A percentile compares a stretch with the other conserved stretches of the same genome.
Evolutionary conservation across 768 basidiomycete species (phyloP).

Genomic region (Hypsizygus marmoreus): DNA sequence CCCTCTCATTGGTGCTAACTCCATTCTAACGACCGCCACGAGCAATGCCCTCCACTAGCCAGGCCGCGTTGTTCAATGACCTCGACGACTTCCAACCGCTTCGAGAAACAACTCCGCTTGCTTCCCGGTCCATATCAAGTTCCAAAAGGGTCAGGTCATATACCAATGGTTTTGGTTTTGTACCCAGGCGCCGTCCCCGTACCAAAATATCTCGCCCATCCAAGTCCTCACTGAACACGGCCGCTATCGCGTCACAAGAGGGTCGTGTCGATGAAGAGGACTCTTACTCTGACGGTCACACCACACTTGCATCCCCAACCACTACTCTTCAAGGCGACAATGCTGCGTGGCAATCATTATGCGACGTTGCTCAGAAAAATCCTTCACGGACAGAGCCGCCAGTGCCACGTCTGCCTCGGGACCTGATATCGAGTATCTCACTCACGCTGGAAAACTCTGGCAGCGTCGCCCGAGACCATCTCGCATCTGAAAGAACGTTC

Average conservation of each 20-base stretch:
- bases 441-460: conserved; percentile 47
- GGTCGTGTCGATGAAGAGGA: conserved; percentile 1
- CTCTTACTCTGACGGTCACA: neutral
- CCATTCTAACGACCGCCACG: neutral
- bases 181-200: conserved; percentile 12
- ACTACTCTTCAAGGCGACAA: neutral
- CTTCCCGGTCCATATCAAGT: neutral
- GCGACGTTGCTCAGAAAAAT: neutral
- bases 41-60: neutral
- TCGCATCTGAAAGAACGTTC: conserved; percentile 55
- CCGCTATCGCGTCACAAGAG: neutral
- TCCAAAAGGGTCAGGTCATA: conserved; percentile 11
- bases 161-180: conserved; percentile 3
- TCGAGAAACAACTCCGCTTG: conserved; percentile 17
- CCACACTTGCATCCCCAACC: conserved; percentile 4
- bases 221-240: conserved; percentile 3
- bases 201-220: neutral
- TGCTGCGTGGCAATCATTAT: conserved; percentile 1
- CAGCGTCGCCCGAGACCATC: conserved; percentile 54
- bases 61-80: neutral
- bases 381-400: neutral
- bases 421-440: conserved; percentile 9
- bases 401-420: neutral
- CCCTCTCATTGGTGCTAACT: neutral
- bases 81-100: conserved; percentile 1